These are phyloP conservation scores for Colletotrichum liaoningense DNA, from an alignment of 2,329 filamentous ascomycete species.

Conservation along the genomic window DNA sequence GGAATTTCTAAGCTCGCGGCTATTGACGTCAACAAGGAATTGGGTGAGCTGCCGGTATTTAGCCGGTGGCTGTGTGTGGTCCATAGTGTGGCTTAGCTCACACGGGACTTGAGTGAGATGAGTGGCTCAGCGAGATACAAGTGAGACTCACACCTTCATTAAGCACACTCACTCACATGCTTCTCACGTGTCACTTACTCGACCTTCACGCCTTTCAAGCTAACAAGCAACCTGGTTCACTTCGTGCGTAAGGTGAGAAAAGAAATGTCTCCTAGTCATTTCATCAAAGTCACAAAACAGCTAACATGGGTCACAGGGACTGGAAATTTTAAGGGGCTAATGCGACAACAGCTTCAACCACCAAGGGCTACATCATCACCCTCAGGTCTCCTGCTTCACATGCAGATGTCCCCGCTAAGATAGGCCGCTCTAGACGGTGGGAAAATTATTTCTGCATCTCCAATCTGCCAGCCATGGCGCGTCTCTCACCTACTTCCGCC, in stretches of 20 bases:
- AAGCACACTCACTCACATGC: neutral
- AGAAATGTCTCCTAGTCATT: neutral
- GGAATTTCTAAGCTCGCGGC: constrained; percentile 27
- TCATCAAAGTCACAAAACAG: neutral
- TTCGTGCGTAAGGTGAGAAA: neutral
- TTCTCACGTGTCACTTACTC: neutral
- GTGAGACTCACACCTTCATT: neutral
- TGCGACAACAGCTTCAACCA: neutral
- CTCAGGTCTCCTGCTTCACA: neutral
- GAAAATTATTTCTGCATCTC: neutral
- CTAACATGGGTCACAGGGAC: neutral
- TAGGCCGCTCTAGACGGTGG: neutral
- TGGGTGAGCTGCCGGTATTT: neutral
- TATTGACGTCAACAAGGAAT: constrained; percentile 17
- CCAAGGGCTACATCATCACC: neutral
- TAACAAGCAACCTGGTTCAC: neutral
- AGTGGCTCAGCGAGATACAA: neutral
- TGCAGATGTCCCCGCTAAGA: neutral
- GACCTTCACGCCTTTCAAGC: neutral
- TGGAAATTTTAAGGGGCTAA: neutral
- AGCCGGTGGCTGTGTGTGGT: neutral
- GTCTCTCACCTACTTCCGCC: neutral
- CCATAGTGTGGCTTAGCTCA: neutral
- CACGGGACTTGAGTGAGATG: constrained; percentile 2
- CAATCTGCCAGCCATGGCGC: neutral